These are phyloP conservation scores for Entamoeba invadens DNA, from an alignment of 208 protist genomes.

Conservation along the genomic window DNA sequence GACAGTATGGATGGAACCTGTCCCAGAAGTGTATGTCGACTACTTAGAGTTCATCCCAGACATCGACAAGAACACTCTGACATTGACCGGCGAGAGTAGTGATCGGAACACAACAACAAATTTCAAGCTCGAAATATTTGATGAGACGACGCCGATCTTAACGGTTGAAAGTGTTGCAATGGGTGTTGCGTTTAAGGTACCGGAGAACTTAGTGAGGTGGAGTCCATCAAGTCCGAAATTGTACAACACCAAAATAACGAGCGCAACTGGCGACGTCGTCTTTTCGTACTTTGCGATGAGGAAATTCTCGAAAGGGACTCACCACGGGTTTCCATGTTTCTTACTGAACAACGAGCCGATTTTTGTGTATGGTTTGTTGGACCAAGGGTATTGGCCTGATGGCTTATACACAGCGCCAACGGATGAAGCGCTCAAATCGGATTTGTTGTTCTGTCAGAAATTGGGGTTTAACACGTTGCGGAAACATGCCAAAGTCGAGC, in stretches of 20 bases:
- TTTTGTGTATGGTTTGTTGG: not conserved
- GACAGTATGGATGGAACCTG: not conserved
- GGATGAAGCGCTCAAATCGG: not conserved
- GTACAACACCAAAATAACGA: not conserved
- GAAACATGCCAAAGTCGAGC: not conserved
- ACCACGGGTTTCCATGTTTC: not conserved
- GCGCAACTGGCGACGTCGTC: not conserved
- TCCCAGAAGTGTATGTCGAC: not conserved
- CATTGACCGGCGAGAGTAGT: not conserved
- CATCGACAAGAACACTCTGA: not conserved
- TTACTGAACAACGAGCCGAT: not conserved
- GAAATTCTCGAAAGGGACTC: not conserved
- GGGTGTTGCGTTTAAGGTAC: not conserved
- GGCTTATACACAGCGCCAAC: not conserved
- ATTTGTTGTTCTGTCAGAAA: not conserved
- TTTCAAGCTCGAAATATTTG: too few species aligned
- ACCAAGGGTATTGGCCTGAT: not conserved
- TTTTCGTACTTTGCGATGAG: not conserved
- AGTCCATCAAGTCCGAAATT: not conserved
- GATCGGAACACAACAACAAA: too few species aligned
- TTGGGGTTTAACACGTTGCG: not conserved
- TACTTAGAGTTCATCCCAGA: not conserved
- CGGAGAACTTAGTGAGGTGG: not conserved
- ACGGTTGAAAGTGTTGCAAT: not conserved
- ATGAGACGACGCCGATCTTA: not conserved